Percentiles rank a stretch among this genome's conserved stretches.
phyloP scores from a whole-genome alignment of 805 yeast species.

The Grigorovia jiainica region DNA sequence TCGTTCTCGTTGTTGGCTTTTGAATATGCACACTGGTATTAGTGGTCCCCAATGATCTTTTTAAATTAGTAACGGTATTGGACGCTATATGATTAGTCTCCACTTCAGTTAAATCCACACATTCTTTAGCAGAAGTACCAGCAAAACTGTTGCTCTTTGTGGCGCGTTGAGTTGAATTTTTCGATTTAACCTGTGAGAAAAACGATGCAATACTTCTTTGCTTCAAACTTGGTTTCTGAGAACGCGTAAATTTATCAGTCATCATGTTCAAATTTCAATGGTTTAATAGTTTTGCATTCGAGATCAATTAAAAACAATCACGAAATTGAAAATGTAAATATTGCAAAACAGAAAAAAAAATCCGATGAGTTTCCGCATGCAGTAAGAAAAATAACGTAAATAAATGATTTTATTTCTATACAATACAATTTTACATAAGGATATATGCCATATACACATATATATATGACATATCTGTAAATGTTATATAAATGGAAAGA shows the following conservation, averaged over 20 bases:
- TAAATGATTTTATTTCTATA: no score
- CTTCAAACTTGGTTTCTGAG: conserved; percentile 1
- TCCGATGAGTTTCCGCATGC: no score
- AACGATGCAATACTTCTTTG: conserved; percentile 10
- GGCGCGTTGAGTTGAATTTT: background rate
- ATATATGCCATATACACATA: no score
- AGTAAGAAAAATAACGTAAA: no score
- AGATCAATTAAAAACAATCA: background rate
- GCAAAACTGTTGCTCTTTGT: background rate
- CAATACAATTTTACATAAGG: no score
- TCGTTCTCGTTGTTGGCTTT: no score
- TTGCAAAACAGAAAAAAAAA: no score
- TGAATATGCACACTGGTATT: no score
- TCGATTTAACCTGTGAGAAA: conserved; percentile 3
- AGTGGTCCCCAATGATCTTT: no score
- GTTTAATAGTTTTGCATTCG: no score
- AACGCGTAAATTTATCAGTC: background rate
- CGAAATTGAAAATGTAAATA: background rate
- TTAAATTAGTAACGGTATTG: background rate
- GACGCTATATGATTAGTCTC: background rate
- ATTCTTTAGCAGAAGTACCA: background rate
- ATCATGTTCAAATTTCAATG: background rate
- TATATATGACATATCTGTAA: no score
- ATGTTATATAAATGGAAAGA: no score
- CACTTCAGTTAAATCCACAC: background rate